These are phyloP conservation scores for Bryopsis sp. DNA, from an alignment of 139 green algal species.

Conservation along the genomic window DNA sequence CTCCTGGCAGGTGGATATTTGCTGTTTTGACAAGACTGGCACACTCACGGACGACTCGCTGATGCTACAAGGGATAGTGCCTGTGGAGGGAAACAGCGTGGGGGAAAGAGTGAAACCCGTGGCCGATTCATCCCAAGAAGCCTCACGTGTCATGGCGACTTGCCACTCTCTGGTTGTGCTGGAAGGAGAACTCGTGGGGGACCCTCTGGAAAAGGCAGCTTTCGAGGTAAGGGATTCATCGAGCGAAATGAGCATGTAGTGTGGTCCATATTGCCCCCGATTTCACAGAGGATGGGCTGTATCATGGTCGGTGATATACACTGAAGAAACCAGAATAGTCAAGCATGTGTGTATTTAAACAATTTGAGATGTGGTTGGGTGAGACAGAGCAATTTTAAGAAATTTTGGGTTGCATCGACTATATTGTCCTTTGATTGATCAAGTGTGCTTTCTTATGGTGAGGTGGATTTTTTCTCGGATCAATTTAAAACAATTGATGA, in stretches of 20 bases:
- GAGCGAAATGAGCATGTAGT: neutral
- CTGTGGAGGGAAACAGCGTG: conserved; percentile 10
- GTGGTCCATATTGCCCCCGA: too few relatives aligned
- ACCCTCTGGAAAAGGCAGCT: conserved; percentile 77
- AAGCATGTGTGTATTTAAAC: too few relatives aligned
- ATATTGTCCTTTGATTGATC: too few relatives aligned
- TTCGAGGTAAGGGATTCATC: conserved; percentile 25
- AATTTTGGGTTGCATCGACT: too few relatives aligned
- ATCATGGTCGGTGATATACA: too few relatives aligned
- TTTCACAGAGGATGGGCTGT: too few relatives aligned
- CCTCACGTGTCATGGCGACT: conserved; percentile 57
- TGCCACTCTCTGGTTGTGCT: conserved; percentile 85
- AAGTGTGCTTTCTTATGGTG: too few relatives aligned
- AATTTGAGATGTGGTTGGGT: too few relatives aligned
- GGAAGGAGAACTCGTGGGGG: conserved; percentile 58
- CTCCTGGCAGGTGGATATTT: conserved; percentile 87
- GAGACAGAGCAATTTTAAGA: too few relatives aligned
- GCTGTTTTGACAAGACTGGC: conserved; percentile 99
- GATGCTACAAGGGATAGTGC: conserved; percentile 63
- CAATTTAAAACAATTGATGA: too few relatives aligned
- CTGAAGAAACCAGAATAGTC: too few relatives aligned
- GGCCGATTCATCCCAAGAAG: neutral
- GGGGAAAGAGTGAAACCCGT: neutral
- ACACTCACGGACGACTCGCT: conserved; percentile 93
- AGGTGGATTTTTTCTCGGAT: too few relatives aligned